These are phyloP conservation scores for Pholiota molesta DNA, from an alignment of 768 basidiomycete species.

Conservation along the genomic window DNA sequence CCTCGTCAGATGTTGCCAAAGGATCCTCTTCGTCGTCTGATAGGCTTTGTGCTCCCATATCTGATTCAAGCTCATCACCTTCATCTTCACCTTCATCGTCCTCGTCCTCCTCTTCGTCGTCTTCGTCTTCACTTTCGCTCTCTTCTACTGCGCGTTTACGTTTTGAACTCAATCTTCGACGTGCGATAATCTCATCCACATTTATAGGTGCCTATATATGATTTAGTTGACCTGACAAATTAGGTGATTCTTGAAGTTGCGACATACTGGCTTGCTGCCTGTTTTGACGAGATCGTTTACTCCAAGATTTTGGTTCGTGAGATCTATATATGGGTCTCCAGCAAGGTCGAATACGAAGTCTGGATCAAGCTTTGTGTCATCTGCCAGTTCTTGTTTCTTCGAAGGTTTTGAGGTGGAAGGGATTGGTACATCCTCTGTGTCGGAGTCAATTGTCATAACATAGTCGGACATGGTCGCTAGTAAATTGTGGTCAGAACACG, in stretches of 20 bases:
- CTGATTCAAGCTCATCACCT: slow-evolving; percentile 32
- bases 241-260: slow-evolving; percentile 1
- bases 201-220: slow-evolving; percentile 69
- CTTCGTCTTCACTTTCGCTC: slow-evolving; percentile 37
- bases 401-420: slow-evolving; percentile 24
- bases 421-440: slow-evolving; percentile 55
- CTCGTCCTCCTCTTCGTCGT: slow-evolving; percentile 32
- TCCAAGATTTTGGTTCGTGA: slow-evolving; percentile 43
- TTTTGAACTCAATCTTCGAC: slow-evolving; percentile 61
- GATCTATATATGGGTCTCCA: slow-evolving; percentile 68
- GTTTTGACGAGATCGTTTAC: slow-evolving; percentile 63
- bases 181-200: slow-evolving; percentile 90
- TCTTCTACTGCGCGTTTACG: slow-evolving; percentile 61
- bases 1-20: slow-evolving; percentile 33
- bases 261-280: slow-evolving; percentile 62
- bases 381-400: slow-evolving; percentile 34
- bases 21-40: slow-evolving; percentile 37
- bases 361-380: slow-evolving; percentile 71
- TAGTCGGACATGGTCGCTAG: slow-evolving; percentile 55
- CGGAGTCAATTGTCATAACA: slow-evolving; percentile 85
- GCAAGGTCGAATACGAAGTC: slow-evolving; percentile 82
- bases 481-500: not conserved
- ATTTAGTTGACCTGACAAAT: slow-evolving; percentile 13
- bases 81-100: slow-evolving; percentile 25
- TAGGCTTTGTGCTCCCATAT: slow-evolving; percentile 33